Evolutionary conservation across 164 flowering plant genomes (phyloP).

Genomic region (Cinnamomum chago): DNA sequence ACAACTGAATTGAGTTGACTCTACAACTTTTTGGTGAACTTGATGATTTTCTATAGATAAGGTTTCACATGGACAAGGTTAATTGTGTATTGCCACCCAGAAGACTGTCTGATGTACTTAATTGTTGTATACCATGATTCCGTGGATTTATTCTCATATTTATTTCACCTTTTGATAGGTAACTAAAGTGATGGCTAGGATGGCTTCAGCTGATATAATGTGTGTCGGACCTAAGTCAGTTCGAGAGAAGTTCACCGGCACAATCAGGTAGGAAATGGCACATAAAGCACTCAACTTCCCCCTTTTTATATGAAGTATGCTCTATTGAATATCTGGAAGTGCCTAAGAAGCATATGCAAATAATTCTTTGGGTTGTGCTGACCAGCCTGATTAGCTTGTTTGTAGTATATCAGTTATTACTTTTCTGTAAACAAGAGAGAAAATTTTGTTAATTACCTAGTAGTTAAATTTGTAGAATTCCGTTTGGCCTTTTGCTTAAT

Average conservation of each 20-base stretch:
- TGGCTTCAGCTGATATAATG: constrained; percentile 86
- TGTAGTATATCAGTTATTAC: neutral
- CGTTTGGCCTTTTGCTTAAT: too few relatives aligned
- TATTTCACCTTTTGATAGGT: constrained; percentile 40
- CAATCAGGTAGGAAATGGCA: constrained; percentile 49
- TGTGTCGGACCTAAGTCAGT: constrained; percentile 86
- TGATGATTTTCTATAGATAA: too few relatives aligned
- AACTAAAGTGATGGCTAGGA: constrained; percentile 81
- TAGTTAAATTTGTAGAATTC: too few relatives aligned
- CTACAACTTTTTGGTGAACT: too few relatives aligned
- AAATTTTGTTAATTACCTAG: too few relatives aligned
- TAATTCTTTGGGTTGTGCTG: neutral
- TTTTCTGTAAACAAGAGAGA: neutral
- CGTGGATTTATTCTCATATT: neutral
- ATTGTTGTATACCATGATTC: neutral
- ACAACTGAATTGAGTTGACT: too few relatives aligned
- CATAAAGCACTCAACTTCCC: neutral
- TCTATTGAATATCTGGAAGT: too few relatives aligned
- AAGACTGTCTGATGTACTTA: neutral
- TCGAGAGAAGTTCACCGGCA: constrained; percentile 77
- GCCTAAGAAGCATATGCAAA: neutral
- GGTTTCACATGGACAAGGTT: neutral
- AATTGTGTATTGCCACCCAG: neutral
- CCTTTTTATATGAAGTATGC: neutral
- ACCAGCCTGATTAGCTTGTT: neutral